Conservation (phyloP, 148 eudicot genomes). For the Selenicereus undatus region DNA sequence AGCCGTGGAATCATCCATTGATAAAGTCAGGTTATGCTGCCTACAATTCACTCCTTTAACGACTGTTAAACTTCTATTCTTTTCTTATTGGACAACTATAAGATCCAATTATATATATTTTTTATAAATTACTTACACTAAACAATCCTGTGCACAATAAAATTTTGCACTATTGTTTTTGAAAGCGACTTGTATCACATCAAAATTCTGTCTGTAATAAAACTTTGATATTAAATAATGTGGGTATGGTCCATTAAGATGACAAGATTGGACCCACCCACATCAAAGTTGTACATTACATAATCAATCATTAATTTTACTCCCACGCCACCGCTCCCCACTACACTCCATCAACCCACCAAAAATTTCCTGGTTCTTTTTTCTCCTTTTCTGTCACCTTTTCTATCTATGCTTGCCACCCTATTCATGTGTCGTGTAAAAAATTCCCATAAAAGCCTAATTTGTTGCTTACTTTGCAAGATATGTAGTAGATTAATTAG, state of each 20-base stretch:
- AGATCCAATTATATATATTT: neutral
- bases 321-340: constrained; percentile 11
- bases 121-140: neutral
- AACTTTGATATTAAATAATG: neutral
- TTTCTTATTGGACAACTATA: no score
- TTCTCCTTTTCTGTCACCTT: constrained; percentile 7
- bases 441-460: constrained; percentile 21
- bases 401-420: constrained; percentile 10
- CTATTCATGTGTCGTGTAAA: neutral
- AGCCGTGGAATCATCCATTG: no score
- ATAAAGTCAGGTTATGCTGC: no score
- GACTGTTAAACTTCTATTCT: no score
- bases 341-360: neutral
- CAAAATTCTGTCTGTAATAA: neutral
- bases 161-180: neutral
- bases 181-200: neutral
- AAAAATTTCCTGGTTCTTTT: constrained; percentile 5
- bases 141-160: neutral
- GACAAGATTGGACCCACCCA: constrained; percentile 19
- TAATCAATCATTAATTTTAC: constrained; percentile 15
- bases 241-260: neutral
- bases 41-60: no score
- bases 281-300: constrained; percentile 16
- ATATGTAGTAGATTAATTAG: neutral
- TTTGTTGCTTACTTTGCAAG: constrained; percentile 22